phyloP scores from a whole-genome alignment of 164 flowering plant species.

The Piper longum region DNA sequence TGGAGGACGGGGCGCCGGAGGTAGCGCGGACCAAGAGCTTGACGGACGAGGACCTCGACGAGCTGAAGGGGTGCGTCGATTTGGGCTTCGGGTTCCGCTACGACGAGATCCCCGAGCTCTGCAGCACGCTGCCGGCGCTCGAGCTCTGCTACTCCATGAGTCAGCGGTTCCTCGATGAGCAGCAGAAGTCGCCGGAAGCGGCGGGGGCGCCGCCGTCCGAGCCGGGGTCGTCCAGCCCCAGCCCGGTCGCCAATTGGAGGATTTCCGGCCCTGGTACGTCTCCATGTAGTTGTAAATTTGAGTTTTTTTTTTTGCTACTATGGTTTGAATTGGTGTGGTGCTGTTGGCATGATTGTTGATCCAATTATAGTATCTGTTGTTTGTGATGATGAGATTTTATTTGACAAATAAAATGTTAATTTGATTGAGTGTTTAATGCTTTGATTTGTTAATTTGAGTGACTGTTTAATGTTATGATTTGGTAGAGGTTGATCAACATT shows the following conservation, averaged over 20 bases:
- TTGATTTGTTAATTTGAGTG: background rate
- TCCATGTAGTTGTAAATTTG: too few relatives aligned
- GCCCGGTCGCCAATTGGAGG: constrained; percentile 72
- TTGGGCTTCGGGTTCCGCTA: constrained; percentile 81
- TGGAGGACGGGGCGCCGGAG: constrained; percentile 20
- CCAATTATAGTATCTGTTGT: too few relatives aligned
- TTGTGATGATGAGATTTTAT: too few relatives aligned
- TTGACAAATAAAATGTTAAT: too few relatives aligned
- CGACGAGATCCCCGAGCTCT: constrained; percentile 84
- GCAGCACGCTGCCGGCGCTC: constrained; percentile 76
- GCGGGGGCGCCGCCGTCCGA: constrained; percentile 3
- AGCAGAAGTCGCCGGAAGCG: constrained; percentile 35
- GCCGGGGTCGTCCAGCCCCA: constrained; percentile 12
- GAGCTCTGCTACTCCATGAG: constrained; percentile 86
- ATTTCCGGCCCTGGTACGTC: constrained; percentile 80
- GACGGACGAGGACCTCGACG: constrained; percentile 68
- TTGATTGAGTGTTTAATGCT: background rate
- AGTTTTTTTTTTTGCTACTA: too few relatives aligned
- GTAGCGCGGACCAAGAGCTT: constrained; percentile 52
- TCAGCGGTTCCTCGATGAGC: constrained; percentile 58
- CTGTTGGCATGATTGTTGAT: background rate
- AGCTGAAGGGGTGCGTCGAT: constrained; percentile 80
- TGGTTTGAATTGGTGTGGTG: background rate
- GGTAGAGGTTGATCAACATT: background rate
- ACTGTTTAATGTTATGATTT: too few relatives aligned